These are phyloP conservation scores for Xylariaceae sp. DNA, from an alignment of 2,329 filamentous ascomycete genomes.

Conservation along the genomic window DNA sequence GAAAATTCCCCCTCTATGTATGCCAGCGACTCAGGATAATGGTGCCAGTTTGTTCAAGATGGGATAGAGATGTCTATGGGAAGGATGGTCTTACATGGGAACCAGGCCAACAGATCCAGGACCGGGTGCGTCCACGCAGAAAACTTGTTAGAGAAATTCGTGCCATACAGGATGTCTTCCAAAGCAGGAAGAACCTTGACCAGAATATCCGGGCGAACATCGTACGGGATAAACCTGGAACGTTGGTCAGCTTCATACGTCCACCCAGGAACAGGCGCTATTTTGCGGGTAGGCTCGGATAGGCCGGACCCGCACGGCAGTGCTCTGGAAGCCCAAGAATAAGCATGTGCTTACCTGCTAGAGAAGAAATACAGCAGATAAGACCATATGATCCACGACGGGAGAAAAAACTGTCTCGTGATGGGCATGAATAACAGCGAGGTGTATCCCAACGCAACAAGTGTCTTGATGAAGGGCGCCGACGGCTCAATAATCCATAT, in stretches of 20 bases:
- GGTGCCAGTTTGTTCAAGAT: neutral
- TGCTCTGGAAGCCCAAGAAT: neutral
- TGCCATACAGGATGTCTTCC: conserved; percentile 95
- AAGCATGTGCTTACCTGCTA: conserved; percentile 72
- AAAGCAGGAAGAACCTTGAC: conserved; percentile 91
- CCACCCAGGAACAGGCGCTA: neutral
- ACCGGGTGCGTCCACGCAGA: conserved; percentile 84
- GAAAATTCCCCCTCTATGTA: neutral
- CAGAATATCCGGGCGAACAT: conserved; percentile 92
- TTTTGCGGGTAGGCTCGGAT: neutral
- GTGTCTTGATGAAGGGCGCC: conserved; percentile 77
- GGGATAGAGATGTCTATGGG: neutral
- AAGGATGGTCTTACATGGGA: conserved; percentile 60
- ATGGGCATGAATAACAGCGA: conserved; percentile 77
- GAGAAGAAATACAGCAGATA: conserved; percentile 93
- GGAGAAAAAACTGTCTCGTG: conserved; percentile 88
- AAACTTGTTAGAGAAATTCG: conserved; percentile 93
- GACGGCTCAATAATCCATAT: conserved; percentile 76
- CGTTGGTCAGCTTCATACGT: conserved; percentile 4
- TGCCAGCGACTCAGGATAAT: neutral
- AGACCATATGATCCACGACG: conserved; percentile 79
- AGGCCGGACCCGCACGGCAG: neutral
- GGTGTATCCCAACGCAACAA: conserved; percentile 67
- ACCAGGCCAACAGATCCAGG: conserved; percentile 87
- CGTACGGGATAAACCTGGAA: conserved; percentile 79